Base-by-base conservation (phyloP, 1,284 basidiomycete genomes). In the Xanthoconium separans region DNA sequence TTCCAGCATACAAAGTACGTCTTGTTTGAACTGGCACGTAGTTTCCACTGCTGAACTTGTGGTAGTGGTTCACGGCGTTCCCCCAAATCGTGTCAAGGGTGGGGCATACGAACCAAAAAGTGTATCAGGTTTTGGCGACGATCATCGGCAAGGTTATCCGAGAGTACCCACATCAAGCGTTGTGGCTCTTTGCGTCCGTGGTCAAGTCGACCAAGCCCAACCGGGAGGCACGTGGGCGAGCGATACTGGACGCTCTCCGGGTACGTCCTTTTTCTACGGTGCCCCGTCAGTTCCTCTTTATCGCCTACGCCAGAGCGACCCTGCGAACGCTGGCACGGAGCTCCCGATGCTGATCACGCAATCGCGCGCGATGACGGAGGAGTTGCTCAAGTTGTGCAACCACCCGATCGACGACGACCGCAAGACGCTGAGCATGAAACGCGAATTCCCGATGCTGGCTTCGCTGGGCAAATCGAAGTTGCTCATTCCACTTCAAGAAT, bases 81-180 rank as follows among this genome's bases (percentile, higher is more conserved):
- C 95, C 97, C 8, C 97, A 99, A 76, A 91, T 99, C 54, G 92
- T 97, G 11, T 99, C 97, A 24, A 85, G 97, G 10, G 90, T 99
- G 34, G 90, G 89, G 18, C 93, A 98, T 64, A 75, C 73, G 16
- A 90, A 93, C 64, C 65, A 74, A n/a, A 77, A 78, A 2, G 89
- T 95, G 2, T 90, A 84, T 66, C 70, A 70, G 0, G 73, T 86
- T 15, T 74, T 99, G 16, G 78, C 83, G 2, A 76, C 73, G 53
- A 81, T 99, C 39, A 93, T 99, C 58, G 73, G 77, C 11, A 75
- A 72, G 18, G 91, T 98, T 39, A 79, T 99, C 13, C 72, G 79
- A 50, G 83, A 86, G 51, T 96, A 95, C 68, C 95, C 97, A 5
- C 86, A 89, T 47, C 97, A 99, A 73, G 87, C 91, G 0, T 77